Evolutionary conservation across 495 filamentous ascomycete species (phyloP).

Genomic region (Hypoxylon intermedium): DNA sequence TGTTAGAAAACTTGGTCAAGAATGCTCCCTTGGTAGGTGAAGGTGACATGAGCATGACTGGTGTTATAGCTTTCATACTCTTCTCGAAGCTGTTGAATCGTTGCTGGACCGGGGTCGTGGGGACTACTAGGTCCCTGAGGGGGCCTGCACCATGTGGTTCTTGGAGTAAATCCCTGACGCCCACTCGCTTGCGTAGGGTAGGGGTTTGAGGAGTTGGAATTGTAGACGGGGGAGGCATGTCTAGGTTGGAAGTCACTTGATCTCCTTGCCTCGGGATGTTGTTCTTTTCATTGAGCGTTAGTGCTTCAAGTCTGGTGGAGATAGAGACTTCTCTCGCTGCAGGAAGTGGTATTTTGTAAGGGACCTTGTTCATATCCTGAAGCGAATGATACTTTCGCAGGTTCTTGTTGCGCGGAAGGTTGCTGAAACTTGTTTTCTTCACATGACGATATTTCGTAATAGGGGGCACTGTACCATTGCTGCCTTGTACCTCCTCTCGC

Average conservation of each 20-base stretch:
- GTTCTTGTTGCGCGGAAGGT: slow-evolving; percentile 28
- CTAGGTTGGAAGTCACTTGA: slow-evolving; percentile 51
- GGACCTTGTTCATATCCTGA: slow-evolving; percentile 33
- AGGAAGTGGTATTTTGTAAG: slow-evolving; percentile 17
- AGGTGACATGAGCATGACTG: slow-evolving; percentile 27
- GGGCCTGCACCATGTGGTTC: not conserved
- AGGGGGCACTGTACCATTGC: slow-evolving; percentile 71
- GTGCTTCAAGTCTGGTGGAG: slow-evolving; percentile 26
- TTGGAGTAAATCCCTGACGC: not conserved
- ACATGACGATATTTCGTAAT: slow-evolving; percentile 26
- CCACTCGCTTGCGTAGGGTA: slow-evolving; percentile 5
- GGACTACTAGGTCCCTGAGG: slow-evolving; percentile 47
- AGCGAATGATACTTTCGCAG: slow-evolving; percentile 39
- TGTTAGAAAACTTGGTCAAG: slow-evolving; percentile 76
- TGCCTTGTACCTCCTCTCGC: slow-evolving; percentile 46
- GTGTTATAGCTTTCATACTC: no score
- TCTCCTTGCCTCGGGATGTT: slow-evolving; percentile 15
- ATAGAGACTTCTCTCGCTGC: slow-evolving; percentile 43
- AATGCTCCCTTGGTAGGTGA: slow-evolving; percentile 58
- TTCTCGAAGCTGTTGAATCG: no score
- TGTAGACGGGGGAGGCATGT: slow-evolving; percentile 14
- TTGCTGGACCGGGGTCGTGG: slow-evolving; percentile 30
- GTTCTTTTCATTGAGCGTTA: slow-evolving; percentile 42
- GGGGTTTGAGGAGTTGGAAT: slow-evolving; percentile 2
- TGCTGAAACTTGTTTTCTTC: slow-evolving; percentile 35